Base-by-base conservation (phyloP, 2,329 filamentous ascomycete genomes). In the Ceratocystis cacaofunesta region DNA sequence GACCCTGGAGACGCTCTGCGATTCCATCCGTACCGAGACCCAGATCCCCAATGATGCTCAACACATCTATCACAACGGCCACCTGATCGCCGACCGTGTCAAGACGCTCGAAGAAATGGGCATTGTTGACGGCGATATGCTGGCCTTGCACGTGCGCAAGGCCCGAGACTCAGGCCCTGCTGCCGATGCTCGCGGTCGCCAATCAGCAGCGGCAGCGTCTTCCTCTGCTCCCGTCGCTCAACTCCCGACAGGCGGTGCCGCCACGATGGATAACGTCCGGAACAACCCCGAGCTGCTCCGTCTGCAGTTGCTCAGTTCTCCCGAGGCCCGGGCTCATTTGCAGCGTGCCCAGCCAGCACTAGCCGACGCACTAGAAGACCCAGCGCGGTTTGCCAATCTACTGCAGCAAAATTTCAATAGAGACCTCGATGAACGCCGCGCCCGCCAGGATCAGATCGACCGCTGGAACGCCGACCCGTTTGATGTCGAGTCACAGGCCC, bases 381-480 rank as follows among this genome's bases (percentile, higher is more conserved):
- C 89, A 6, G 80, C 80, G 70, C 84, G 84, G 64, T 99, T 96
- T 74, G 84, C 86, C 44, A 82, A 89, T 68, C 80, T 90, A 48
- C 87, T 89, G 72, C 77, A 81, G 64, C 80, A 84, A 67, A 85
- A 87, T 73, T 82, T 86, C 69, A 82, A 86, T 67, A 81, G 85
- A 66, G 88, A 95, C 71, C 82, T 85, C 62, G 82, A 88, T 66
- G 83, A 86, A 66, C 87, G 92, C 68, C 80, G 82, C 32, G 87
- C 92, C 74, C 87, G 92, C 67, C 85, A 92, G 74, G 85, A 89
- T 64, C 86, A 92, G 74, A 92, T 96, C 70, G 86, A 86, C 68
- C 81, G 88, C 72, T 80, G 97, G 68, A 96, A 97, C 73, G 88
- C 91, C 8, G 94, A 99, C 72, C 92, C 92, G 0, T 96, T 97